Evolutionary conservation across 2,329 filamentous ascomycete species (phyloP).

Genomic region (Colletotrichum chrysophilum): DNA sequence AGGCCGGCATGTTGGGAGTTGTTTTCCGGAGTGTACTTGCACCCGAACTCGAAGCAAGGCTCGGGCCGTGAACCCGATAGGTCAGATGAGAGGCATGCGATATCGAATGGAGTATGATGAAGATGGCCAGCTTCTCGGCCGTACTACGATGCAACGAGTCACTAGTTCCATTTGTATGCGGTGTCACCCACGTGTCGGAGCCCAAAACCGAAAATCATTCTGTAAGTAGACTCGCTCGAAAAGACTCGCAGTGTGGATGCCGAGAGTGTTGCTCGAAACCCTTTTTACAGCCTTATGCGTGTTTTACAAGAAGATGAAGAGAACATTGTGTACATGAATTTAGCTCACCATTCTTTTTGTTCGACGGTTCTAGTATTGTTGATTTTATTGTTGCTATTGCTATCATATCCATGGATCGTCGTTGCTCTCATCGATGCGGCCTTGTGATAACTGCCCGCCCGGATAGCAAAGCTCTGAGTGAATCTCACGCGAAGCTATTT

Average conservation of each 20-base stretch:
- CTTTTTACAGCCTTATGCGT: too few species aligned
- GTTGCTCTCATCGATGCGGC: too few species aligned
- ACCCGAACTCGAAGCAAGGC: neutral
- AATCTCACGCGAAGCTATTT: too few species aligned
- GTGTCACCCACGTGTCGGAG: neutral
- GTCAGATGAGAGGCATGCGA: neutral
- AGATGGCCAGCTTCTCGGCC: neutral
- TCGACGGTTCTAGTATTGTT: too few species aligned
- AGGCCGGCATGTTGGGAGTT: neutral
- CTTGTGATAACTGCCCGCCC: too few species aligned
- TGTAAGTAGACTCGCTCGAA: fast-evolving
- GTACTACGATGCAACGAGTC: neutral
- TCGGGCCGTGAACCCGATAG: neutral
- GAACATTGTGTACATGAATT: too few species aligned
- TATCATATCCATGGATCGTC: too few species aligned
- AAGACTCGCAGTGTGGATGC: neutral
- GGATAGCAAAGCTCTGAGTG: too few species aligned
- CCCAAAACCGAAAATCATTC: fast-evolving
- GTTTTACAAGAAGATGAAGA: too few species aligned
- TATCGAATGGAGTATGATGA: neutral
- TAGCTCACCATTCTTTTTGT: too few species aligned
- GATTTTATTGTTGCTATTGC: too few species aligned
- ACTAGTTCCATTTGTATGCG: neutral
- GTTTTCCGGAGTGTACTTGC: fast-evolving
- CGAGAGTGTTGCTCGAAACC: too few species aligned